Conservation (phyloP, 75 land plant species). For the Sequoiadendron giganteum region DNA sequence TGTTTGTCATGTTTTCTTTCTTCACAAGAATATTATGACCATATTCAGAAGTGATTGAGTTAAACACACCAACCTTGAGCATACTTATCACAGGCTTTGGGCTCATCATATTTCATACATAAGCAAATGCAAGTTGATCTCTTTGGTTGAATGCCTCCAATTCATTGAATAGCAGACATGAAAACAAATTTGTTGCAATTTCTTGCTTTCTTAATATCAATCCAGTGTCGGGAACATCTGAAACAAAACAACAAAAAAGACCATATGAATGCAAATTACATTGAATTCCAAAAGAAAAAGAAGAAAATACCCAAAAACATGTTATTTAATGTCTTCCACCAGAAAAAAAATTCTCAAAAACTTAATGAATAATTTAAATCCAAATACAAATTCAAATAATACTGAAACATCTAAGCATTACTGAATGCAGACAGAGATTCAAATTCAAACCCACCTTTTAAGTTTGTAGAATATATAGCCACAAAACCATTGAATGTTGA, state of each 20-base stretch:
- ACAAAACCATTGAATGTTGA: too few species aligned
- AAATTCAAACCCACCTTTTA: too few species aligned
- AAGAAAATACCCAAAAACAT: too few species aligned
- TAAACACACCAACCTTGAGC: constrained; percentile 58
- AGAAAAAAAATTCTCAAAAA: too few species aligned
- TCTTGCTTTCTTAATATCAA: constrained; percentile 60
- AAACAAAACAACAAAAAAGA: neutral
- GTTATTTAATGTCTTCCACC: too few species aligned
- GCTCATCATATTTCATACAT: constrained; percentile 57
- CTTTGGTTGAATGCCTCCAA: constrained; percentile 70
- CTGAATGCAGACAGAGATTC: too few species aligned
- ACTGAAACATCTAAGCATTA: too few species aligned
- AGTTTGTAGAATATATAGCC: too few species aligned
- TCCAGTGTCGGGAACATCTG: constrained; percentile 75
- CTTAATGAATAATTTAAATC: too few species aligned
- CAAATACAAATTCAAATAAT: too few species aligned
- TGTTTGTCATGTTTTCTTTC: neutral
- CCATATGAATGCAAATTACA: neutral
- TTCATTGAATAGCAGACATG: constrained; percentile 73
- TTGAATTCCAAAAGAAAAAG: neutral
- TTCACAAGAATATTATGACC: constrained; percentile 42
- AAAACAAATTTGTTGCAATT: constrained; percentile 44
- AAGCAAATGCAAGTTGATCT: constrained; percentile 70
- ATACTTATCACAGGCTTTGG: constrained; percentile 50
- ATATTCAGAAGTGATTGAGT: constrained; percentile 46